phyloP scores from a whole-genome alignment of 176 grass and related monocot species.

The Bothriochloa decipiens region DNA sequence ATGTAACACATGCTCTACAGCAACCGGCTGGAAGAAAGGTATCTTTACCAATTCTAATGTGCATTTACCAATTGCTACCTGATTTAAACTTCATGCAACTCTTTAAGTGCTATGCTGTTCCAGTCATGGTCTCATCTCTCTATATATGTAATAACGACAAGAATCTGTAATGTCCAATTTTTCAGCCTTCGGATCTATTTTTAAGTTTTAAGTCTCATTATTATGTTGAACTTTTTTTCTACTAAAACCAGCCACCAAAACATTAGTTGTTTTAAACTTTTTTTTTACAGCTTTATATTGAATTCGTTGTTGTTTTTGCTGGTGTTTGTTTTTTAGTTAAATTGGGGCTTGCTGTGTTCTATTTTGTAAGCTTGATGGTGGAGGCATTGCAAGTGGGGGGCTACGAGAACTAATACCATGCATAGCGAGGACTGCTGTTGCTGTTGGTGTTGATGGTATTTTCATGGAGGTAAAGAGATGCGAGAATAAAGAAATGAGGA shows the following conservation, averaged over 20 bases:
- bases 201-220: background rate
- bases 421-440: conserved; percentile 88
- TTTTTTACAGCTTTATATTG: background rate
- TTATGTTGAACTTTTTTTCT: conserved; percentile 21
- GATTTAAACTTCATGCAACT: conserved; percentile 5
- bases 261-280: background rate
- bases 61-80: background rate
- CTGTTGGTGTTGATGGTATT: conserved; percentile 92
- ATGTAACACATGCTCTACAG: conserved; percentile 96
- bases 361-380: conserved; percentile 84
- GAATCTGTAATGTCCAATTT: background rate
- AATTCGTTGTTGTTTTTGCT: background rate
- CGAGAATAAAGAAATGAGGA: background rate
- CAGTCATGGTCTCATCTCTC: background rate
- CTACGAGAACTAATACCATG: conserved; percentile 93
- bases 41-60: background rate
- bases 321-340: conserved; percentile 27
- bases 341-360: conserved; percentile 17
- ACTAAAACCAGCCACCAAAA: background rate
- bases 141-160: background rate
- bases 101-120: background rate
- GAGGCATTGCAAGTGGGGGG: conserved; percentile 92
- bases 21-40: conserved; percentile 98
- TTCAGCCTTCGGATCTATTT: background rate
- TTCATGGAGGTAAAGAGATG: conserved; percentile 92